Conservation (phyloP, 768 basidiomycete species). For the Macrolepiota dolichaula region DNA sequence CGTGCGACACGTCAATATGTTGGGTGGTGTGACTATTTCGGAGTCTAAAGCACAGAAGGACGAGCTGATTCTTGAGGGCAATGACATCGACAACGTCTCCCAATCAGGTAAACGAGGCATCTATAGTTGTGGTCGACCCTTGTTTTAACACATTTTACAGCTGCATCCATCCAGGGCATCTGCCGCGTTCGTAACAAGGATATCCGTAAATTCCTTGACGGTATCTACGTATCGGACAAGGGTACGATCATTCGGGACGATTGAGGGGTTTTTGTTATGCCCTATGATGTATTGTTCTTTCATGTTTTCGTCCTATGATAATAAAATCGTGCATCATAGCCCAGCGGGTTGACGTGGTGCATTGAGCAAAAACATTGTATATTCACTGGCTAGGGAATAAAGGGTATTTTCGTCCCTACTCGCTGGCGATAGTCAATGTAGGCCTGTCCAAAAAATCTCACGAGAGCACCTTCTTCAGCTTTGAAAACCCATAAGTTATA, state of each 20-base stretch:
- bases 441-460: conserved; percentile 87
- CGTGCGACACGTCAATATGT: conserved; percentile 90
- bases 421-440: conserved; percentile 72
- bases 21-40: conserved; percentile 76
- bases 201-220: conserved; percentile 98
- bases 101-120: conserved; percentile 68
- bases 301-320: conserved; percentile 11
- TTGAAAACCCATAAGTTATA: conserved; percentile 4
- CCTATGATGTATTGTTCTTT: neutral
- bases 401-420: conserved; percentile 88
- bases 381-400: conserved; percentile 52
- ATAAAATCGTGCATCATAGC: conserved; percentile 5
- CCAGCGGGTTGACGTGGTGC: neutral
- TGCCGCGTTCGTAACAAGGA: conserved; percentile 99
- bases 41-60: conserved; percentile 95
- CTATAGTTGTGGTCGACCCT: neutral
- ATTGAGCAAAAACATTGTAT: neutral
- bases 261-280: conserved; percentile 9
- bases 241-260: conserved; percentile 56
- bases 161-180: conserved; percentile 94
- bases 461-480: conserved; percentile 81
- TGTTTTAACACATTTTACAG: conserved; percentile 29
- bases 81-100: conserved; percentile 95
- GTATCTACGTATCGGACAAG: conserved; percentile 88
- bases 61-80: conserved; percentile 90